Percentiles rank a stretch among this genome's conserved stretches.
Evolutionary conservation across 257 asterid species (phyloP).

Genomic region (Ajuga chamaepitys): DNA sequence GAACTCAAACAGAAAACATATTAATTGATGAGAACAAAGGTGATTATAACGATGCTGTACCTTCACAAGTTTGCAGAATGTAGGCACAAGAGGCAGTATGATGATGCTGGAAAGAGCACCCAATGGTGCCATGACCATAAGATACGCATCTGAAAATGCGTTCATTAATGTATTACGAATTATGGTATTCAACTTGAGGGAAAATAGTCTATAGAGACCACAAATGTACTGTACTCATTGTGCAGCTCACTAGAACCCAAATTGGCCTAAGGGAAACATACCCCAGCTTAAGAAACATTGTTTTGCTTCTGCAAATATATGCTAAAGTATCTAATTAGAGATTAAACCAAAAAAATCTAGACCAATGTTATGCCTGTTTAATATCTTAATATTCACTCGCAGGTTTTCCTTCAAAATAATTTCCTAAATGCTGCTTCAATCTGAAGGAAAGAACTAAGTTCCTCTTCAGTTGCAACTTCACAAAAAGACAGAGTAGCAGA

Average conservation of each 20-base stretch:
- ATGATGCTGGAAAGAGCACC: conserved; percentile 37
- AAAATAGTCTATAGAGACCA: neutral
- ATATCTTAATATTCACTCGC: neutral
- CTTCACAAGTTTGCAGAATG: conserved; percentile 33
- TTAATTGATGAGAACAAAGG: neutral
- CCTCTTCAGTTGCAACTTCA: neutral
- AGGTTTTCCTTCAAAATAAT: neutral
- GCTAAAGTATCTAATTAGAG: neutral
- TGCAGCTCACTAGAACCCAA: neutral
- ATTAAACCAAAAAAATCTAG: neutral
- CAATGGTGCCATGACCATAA: conserved; percentile 47
- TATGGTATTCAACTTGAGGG: neutral
- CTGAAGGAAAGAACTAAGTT: neutral
- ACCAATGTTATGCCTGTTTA: neutral
- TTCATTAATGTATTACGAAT: neutral
- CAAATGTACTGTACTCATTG: neutral
- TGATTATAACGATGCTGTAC: conserved; percentile 13
- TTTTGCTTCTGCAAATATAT: neutral
- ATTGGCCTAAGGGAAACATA: neutral
- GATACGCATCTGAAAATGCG: conserved; percentile 35
- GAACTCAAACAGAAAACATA: neutral
- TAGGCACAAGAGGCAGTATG: conserved; percentile 40
- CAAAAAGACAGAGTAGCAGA: neutral
- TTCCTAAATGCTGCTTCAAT: neutral
- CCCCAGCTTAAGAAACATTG: neutral